Base-by-base conservation (phyloP, 129 eudicot genomes). In the Smallanthus sonchifolius region DNA sequence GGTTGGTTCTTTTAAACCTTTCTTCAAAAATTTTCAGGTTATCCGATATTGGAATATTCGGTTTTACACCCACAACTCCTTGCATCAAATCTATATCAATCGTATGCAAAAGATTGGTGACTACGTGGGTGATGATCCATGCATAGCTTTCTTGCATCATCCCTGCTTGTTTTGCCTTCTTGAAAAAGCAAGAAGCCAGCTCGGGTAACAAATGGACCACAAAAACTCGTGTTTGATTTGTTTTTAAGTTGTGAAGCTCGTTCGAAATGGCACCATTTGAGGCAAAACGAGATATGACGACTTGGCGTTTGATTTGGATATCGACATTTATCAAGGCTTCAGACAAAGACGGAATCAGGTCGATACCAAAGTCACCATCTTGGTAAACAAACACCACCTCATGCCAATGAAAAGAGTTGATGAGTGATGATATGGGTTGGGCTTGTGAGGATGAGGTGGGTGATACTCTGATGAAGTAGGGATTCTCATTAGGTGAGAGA, bases 71-170 rank as follows among this genome's bases (percentile, higher is more conserved):
- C 9, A 87, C 10, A 7, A 84, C 88, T 24, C 91, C 91, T 51
- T 87, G 86, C 91, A 87, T 87, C 2, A 83, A 79, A 14, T 79
- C 73, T 36, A 78, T 55, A 62, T 79, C 75, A 39, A 75, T 1
- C 24, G 73, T 47, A 67, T 65, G 77, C 75, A 84, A 65, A 8
- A 84, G 78, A 84, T 75, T 69, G 4, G 88, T 79, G 24, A 83
- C 30, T 0, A 38, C 77, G 60, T 75, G 83, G 4, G 91, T 79
- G 60, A 81, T 59, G 30, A 87, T 84, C 91, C 91, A 87, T 0
- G 73, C 88, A 72, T 81, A 87, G n/a, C 78, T 88, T 32, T 75
- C 24, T 10, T 43, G 47, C 91, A 87, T 81, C 88, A 87, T 81
- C 10, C 83, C 84, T 10, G 36, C 80, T 68, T 81, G 52, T 20